Base-by-base conservation (phyloP, 495 filamentous ascomycete genomes). In the Trichocladium antarcticum region DNA sequence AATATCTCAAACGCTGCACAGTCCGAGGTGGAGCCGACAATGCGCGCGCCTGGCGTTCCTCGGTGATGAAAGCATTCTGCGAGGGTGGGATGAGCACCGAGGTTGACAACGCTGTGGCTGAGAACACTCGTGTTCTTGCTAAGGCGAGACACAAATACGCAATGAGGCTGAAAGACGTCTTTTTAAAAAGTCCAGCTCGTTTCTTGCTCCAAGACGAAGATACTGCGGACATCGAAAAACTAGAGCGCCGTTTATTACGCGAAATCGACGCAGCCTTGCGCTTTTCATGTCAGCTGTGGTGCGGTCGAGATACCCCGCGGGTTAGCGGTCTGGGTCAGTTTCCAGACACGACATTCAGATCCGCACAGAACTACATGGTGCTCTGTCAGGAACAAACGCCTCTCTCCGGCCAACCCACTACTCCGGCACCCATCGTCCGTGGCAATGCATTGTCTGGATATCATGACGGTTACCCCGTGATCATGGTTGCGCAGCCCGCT, bases 251-350 rank as follows among this genome's bases (percentile, higher is more conserved):
- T 0, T 22, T 58, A 5, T 10, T 29, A 1, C 14, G 53, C 0
- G 39, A 53, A 7, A 28, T 58, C 15, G 56, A 58, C 31, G 10
- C 32, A 0, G 43, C 56, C 6, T 37, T 58, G 24, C 42, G 49
- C n/a, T 58, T 58, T 34, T 58, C 56, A 0, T 58, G 56, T 28
- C 45, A 42, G 10, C n/a, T 55, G 0, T 58, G 53, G 56, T 58
- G 52, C 2, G 49, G 52, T 0, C 41, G 8, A 0, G 49, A 47
- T 16, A 42, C 49, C 0, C 31, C 52, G 1, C 29, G 32, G 1
- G 8, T 58, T 16, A 24, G 16, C 5, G 43, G 46, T 11, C 35
- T 55, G 21, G 12, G 11, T 4, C 40, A 53, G 1, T 45, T 58
- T 8, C 1, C 24, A 2, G 11, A 11, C 22, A 39, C 10, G 6